Evolutionary conservation across 345 rosid genomes (phyloP), one percentile per base, ranked within the genome.

Genomic region (Lumnitzera littorea): DNA sequence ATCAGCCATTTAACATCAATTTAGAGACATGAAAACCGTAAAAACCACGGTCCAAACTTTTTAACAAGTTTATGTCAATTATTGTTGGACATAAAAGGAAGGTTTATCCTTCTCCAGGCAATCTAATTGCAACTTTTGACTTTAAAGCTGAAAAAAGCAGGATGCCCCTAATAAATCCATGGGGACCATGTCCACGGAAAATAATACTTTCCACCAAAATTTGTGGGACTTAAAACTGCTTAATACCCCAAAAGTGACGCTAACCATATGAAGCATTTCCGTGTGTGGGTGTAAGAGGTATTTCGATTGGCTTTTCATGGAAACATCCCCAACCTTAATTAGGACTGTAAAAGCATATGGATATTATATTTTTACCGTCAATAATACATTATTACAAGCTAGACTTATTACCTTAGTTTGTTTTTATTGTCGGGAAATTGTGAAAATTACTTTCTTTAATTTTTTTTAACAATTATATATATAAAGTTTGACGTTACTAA

Each of bases 111-210:
- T 77, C 77, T 58, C 60, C n/a, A 61, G 73, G 70, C 79, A 70
- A 75, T 58, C 62, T 65, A 53, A 72, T 75, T 67, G 69, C 82
- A 57, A 67, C 82, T 77, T 77, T 80, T 77, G 85, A 80, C 85
- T 70, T 55, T 25, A 64, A 65, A 52, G 36, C 36, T 11, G 41
- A n/a, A 43, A 48, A 13, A 12, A 1, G 24, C 8, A 15, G 29
- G 62, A 24, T 61, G 77, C 17, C 55, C 62, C 60, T 68, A 62
- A 56, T 55, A 69, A 65, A 36, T 31, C 31, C 17, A 16, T 5
- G 67, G 69, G 79, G 67, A 13, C 69, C 69, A 50, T n/a, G 47
- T 20, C 20, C 43, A 5, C 43, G 73, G 69, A 48, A 48, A 71
- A 71, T 49, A 36, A 65, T 53, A 31, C 56, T 61, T 58, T 58